These are phyloP conservation scores for Botrytis hyacinthi DNA, from an alignment of 2,329 filamentous ascomycete genomes.

Conservation along the genomic window DNA sequence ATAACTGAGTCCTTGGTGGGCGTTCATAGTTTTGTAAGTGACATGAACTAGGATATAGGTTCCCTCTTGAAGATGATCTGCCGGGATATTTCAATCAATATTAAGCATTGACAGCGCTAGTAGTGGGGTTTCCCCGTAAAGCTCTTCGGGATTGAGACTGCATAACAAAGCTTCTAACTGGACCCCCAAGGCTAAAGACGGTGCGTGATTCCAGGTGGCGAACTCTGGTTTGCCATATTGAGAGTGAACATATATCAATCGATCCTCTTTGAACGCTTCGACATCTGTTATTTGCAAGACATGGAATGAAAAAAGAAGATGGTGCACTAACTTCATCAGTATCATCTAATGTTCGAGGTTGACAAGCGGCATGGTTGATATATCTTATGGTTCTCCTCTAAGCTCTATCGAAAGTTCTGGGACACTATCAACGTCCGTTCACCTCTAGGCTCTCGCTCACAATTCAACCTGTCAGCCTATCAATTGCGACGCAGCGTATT, in stretches of 20 bases:
- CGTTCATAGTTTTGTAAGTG: neutral
- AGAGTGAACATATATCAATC: neutral
- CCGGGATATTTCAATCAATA: neutral
- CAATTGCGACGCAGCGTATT: neutral
- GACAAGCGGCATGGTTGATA: neutral
- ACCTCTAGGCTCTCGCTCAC: neutral
- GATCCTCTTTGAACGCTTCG: neutral
- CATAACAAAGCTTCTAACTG: neutral
- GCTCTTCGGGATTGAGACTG: neutral
- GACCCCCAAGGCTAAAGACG: neutral
- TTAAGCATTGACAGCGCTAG: conserved; percentile 4
- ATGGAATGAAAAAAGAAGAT: neutral
- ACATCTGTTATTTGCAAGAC: neutral
- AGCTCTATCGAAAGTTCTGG: neutral
- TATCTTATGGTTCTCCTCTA: too few species aligned
- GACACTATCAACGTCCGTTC: conserved; percentile 5
- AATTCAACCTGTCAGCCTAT: neutral
- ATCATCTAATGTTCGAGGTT: neutral
- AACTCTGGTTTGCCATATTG: neutral
- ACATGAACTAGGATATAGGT: neutral
- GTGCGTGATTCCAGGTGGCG: neutral
- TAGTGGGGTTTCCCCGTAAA: neutral
- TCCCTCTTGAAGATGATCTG: conserved; percentile 7
- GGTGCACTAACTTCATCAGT: neutral
- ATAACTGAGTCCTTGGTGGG: neutral